Evolutionary conservation across 441 rosid genomes (phyloP).

Genomic region (Gossypium trilobum): DNA sequence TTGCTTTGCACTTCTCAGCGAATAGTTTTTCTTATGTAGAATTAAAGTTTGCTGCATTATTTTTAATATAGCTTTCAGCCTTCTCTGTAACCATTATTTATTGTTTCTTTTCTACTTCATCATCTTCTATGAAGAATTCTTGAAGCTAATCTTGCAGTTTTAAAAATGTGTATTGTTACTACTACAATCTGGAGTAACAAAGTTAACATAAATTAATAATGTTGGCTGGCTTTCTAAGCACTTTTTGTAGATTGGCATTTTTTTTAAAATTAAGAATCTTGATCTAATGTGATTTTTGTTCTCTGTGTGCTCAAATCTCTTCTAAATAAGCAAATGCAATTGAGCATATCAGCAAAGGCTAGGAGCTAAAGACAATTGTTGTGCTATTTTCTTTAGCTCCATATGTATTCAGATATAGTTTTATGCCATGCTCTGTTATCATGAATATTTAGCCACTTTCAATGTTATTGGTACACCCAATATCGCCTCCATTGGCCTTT

Average conservation of each 20-base stretch:
- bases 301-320: background rate
- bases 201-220: background rate
- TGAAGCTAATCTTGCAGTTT: background rate
- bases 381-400: background rate
- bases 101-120: background rate
- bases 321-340: background rate
- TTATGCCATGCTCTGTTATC: background rate
- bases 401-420: background rate
- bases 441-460: slow-evolving; percentile 2
- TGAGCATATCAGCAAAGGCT: background rate
- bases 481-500: background rate
- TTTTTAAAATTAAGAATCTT: background rate
- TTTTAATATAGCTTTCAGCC: background rate
- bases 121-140: background rate
- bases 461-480: background rate
- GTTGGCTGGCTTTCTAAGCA: background rate
- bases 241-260: background rate
- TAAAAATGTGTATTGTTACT: background rate
- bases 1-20: background rate
- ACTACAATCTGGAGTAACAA: background rate
- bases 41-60: background rate
- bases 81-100: background rate
- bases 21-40: background rate
- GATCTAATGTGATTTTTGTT: background rate
- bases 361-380: background rate